Percentiles rank a stretch among this genome's conserved stretches.
Conservation (phyloP, 345 rosid genomes). For the Lepidium aucheri region DNA sequence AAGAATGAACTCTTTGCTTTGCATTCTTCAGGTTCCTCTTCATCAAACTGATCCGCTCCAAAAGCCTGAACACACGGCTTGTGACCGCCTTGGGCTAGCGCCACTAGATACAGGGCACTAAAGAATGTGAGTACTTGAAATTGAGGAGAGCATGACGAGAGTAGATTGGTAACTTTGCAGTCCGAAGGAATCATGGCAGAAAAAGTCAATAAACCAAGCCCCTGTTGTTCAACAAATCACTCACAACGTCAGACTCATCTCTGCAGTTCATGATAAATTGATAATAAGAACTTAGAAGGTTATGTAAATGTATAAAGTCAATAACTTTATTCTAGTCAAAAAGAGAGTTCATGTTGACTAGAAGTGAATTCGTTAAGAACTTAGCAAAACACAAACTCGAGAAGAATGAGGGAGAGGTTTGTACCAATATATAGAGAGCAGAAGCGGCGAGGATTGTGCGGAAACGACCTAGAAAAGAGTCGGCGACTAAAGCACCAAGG, state of each 20-base stretch:
- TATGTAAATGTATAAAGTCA: too few relatives aligned
- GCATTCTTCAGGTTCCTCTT: slow-evolving; percentile 43
- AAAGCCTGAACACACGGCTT: slow-evolving; percentile 89
- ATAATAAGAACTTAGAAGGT: neutral
- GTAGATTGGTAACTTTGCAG: slow-evolving; percentile 29
- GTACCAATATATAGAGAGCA: slow-evolving; percentile 36
- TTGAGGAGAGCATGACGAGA: slow-evolving; percentile 25
- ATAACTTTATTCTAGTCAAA: neutral
- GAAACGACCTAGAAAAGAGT: slow-evolving; percentile 45
- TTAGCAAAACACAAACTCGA: neutral
- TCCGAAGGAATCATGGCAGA: slow-evolving; percentile 53
- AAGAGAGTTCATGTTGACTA: neutral
- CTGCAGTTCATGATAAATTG: too few relatives aligned
- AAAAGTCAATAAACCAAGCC: slow-evolving; percentile 48
- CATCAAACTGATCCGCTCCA: slow-evolving; percentile 89
- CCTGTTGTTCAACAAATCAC: slow-evolving; percentile 34
- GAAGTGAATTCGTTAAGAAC: neutral
- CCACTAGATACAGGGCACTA: slow-evolving; percentile 52
- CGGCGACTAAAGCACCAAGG: slow-evolving; percentile 43
- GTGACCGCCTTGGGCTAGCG: slow-evolving; percentile 70
- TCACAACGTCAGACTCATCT: neutral
- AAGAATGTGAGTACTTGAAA: slow-evolving; percentile 36
- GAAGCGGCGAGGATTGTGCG: slow-evolving; percentile 41
- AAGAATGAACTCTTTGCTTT: slow-evolving; percentile 56
- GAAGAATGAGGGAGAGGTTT: neutral